Percentiles rank a stretch among this genome's conserved stretches.
These are phyloP conservation scores for Euphrasia arctica DNA, from an alignment of 305 asterid species.

Conservation along the genomic window DNA sequence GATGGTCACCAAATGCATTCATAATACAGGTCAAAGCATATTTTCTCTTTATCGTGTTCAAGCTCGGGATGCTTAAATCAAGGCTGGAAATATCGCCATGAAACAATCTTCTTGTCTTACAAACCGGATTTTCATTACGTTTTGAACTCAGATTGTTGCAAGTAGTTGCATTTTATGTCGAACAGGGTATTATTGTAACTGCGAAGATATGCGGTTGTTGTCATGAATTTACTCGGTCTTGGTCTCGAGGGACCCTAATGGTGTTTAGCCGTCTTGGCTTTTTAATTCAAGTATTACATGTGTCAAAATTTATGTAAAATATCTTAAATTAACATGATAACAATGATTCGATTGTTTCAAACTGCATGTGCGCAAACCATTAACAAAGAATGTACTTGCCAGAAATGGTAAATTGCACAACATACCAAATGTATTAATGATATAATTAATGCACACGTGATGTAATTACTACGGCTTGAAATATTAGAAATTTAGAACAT, in stretches of 20 bases:
- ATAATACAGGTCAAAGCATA: conserved; percentile 13
- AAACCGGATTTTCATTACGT: background rate
- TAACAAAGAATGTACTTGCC: too few relatives aligned
- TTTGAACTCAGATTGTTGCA: background rate
- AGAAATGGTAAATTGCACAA: too few relatives aligned
- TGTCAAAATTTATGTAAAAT: too few relatives aligned
- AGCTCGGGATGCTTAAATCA: background rate
- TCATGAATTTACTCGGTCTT: background rate
- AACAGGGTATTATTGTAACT: background rate
- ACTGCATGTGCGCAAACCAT: too few relatives aligned
- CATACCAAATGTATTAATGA: background rate
- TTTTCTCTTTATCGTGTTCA: background rate
- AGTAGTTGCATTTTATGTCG: background rate
- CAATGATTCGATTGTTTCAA: too few relatives aligned
- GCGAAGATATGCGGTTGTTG: background rate
- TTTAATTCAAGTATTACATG: too few relatives aligned
- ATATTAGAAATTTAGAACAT: too few relatives aligned
- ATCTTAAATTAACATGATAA: too few relatives aligned
- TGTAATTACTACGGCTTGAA: too few relatives aligned
- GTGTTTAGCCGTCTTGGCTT: too few relatives aligned
- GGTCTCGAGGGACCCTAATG: too few relatives aligned
- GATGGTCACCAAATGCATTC: background rate
- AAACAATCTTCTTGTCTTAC: background rate
- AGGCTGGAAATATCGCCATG: background rate
- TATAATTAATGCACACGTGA: background rate